A percentile compares a stretch with the other conserved stretches of the same genome.
These are phyloP conservation scores for Cenococcum geophilum DNA, from an alignment of 495 filamentous ascomycete genomes.

Conservation along the genomic window DNA sequence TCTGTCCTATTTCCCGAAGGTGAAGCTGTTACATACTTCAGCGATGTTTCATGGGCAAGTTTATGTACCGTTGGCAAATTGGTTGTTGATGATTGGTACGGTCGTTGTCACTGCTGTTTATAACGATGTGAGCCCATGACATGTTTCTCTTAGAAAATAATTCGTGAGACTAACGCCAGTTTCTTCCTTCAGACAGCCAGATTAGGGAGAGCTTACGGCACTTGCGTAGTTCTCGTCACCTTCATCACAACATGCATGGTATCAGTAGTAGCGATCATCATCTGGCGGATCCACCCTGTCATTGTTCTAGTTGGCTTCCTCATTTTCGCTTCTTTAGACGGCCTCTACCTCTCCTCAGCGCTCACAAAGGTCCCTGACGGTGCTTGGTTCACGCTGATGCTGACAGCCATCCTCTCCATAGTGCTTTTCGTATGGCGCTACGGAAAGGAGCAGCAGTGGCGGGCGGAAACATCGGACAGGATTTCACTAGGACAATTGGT, in stretches of 20 bases:
- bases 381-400: slow-evolving; percentile 64
- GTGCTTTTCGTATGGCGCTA: slow-evolving; percentile 64
- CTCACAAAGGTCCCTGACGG: slow-evolving; percentile 62
- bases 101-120: slow-evolving; percentile 67
- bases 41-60: slow-evolving; percentile 62
- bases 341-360: slow-evolving; percentile 57
- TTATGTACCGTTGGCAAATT: slow-evolving; percentile 66
- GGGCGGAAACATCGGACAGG: slow-evolving; percentile 53
- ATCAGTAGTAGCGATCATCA: slow-evolving; percentile 56
- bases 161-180: too few relatives aligned
- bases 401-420: slow-evolving; percentile 50
- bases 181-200: slow-evolving; percentile 44
- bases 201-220: slow-evolving; percentile 47
- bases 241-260: slow-evolving; percentile 67
- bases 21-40: slow-evolving; percentile 61
- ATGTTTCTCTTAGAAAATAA: neutral
- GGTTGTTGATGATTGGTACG: slow-evolving; percentile 67
- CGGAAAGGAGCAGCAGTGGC: slow-evolving; percentile 67
- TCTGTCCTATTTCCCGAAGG: slow-evolving; percentile 66
- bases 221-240: slow-evolving; percentile 66
- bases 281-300: slow-evolving; percentile 58
- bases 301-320: slow-evolving; percentile 39
- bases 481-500: slow-evolving; percentile 36
- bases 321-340: slow-evolving; percentile 55
- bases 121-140: slow-evolving; percentile 43